Evolutionary conservation across 805 yeast genomes (phyloP), one percentile per base, ranked within the genome.

Genomic region (Starmerella kuoi): DNA sequence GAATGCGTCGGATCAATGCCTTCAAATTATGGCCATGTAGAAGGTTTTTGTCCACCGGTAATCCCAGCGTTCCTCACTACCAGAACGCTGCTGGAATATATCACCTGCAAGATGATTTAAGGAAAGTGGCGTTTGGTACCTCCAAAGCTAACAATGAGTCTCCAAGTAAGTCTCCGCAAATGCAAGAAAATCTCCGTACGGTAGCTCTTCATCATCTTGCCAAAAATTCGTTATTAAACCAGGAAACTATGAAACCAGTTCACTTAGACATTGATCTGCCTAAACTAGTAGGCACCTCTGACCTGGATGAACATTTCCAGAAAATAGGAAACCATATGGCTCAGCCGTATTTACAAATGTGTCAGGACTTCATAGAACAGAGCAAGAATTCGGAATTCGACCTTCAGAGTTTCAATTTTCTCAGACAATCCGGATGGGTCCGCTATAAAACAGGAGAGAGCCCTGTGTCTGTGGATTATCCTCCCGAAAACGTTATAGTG

Each of bases 271-370:
- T 53, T 3, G 46, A 68, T 14, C 57, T 87, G 12, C 98, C 99
- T 0, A 59, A 62, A 20, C 57, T 88, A n/a, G 75, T 77, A 39
- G 98, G 97, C 0, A 44, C 58, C 1, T 64, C 28, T 5, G 31
- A 76, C 6, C 60, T 91, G 6, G 93, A 82, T 56, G 94, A 84
- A 55, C 99, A 91, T 64, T 91, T 91, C 57, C 70, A 75, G 51
- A 69, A 72, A 47, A 58, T 60, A 3, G 97, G 94, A 0, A 54
- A 61, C 19, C 61, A 65, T 43, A 70, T 74, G 36, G 61, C 78
- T 0, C 70, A 73, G 34, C 80, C 84, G 0, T 87, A 81, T 58
- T 56, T 72, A 32, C 51, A 68, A 1, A 63, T 74, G 53, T 72
- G 77, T 2, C 56, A 68, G 17, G 51, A 62, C 4, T 69, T 83